Percentiles rank a stretch among this genome's conserved stretches.
phyloP scores from a whole-genome alignment of 805 yeast genomes.

The Diddensiella caesifluorescens region DNA sequence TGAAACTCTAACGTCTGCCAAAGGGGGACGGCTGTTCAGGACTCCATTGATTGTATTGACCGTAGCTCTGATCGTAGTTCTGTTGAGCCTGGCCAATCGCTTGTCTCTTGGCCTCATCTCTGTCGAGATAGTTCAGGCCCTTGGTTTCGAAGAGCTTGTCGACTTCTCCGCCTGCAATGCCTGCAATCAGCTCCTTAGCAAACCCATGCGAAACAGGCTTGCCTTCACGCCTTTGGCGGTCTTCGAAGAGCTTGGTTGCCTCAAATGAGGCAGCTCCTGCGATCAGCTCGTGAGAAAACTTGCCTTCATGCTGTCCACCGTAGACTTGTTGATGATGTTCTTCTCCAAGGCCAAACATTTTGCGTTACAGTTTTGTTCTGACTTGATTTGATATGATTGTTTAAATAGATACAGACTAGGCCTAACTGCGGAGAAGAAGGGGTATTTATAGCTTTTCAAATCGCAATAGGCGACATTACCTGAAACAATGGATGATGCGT shows the following conservation, averaged over 20 bases:
- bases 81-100: conserved; percentile 24
- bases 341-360: conserved; percentile 21
- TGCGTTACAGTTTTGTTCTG: neutral
- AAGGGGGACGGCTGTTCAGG: conserved; percentile 21
- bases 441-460: too few species aligned
- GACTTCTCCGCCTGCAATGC: conserved; percentile 29
- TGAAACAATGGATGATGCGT: too few species aligned
- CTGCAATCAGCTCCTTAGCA: conserved; percentile 29
- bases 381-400: too few species aligned
- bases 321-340: conserved; percentile 20
- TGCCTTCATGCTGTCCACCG: conserved; percentile 23
- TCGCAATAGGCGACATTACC: too few species aligned
- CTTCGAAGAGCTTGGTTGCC: conserved; percentile 27
- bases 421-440: too few species aligned
- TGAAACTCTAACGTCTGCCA: too few species aligned
- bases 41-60: conserved; percentile 21
- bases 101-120: conserved; percentile 18
- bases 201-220: conserved; percentile 27
- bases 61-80: conserved; percentile 28
- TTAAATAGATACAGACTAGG: too few species aligned
- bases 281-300: conserved; percentile 28
- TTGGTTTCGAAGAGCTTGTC: conserved; percentile 30
- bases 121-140: conserved; percentile 28
- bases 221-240: conserved; percentile 28
- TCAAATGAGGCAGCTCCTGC: conserved; percentile 30